Base-by-base conservation (phyloP, 495 filamentous ascomycete genomes). In the Penicillium flavigenum region DNA sequence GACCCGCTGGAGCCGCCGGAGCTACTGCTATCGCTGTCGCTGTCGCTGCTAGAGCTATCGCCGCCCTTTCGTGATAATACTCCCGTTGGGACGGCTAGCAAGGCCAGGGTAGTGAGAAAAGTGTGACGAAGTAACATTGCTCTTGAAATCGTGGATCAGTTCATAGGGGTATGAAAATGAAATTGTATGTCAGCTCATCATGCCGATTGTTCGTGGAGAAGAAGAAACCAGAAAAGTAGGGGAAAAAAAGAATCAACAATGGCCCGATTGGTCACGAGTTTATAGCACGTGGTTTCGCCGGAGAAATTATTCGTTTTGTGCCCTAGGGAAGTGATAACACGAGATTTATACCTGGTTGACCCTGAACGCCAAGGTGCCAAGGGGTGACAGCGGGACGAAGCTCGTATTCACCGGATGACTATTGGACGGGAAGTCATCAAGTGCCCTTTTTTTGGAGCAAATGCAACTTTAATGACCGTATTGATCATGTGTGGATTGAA, bases 291-390 rank as follows among this genome's bases (percentile, higher is more conserved):
- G 45, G n/a, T 6, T 31, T 29, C 5, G 2, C 45, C 43, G 34
- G 20, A 1, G 36, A 16, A 38, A 20, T 32, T 19, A 45, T 45
- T 27, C n/a, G 24, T 45, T 32, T n/a, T 34, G 17, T 34, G 51
- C 29, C 51, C 26, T 41, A 43, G 26, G 32, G 26, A 27, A 43
- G 34, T 19, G 20, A 43, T 42, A 20, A 14, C 38, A 32, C 26
- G 39, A 39, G 38, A 16, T 34, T 19, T 43, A 43, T 53, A 53
- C 16, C 26, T 44, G n/a, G 26, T 39, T 17, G 11, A 34, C 51
- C 51, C 51, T 54, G 51, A 36, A 45, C 16, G 51, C 51, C 51
- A 54, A 54, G 51, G 41, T 44, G 51, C 41, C 41, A 54, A 54
- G 41, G 17, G 26, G 27, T 10, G 22, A 5, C 22, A 54, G 17